Conservation (phyloP, 345 rosid species). For the Aquilaria yunnanensis region DNA sequence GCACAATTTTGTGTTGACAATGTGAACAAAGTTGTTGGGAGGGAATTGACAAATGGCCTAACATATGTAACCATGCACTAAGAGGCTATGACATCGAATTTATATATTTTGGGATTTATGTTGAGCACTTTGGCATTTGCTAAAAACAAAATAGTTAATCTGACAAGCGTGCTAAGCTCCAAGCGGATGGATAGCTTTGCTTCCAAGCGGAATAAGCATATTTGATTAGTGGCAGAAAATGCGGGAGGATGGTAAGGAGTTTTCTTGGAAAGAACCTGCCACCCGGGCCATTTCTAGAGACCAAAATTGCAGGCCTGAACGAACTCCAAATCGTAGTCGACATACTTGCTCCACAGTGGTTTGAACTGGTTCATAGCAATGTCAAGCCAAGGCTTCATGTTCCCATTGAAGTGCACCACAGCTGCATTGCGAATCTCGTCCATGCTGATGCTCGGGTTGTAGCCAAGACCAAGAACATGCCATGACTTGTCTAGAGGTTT, state of each 20-base stretch:
- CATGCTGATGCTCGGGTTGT: slow-evolving; percentile 90
- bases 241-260: neutral
- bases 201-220: slow-evolving; percentile 11
- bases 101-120: too few relatives aligned
- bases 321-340: slow-evolving; percentile 80
- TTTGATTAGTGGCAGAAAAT: slow-evolving; percentile 13
- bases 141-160: too few relatives aligned
- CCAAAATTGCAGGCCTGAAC: slow-evolving; percentile 96
- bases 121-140: too few relatives aligned
- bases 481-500: slow-evolving; percentile 93
- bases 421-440: slow-evolving; percentile 92
- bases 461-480: slow-evolving; percentile 96
- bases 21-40: too few relatives aligned
- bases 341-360: slow-evolving; percentile 84
- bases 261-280: neutral
- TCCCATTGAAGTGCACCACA: slow-evolving; percentile 92
- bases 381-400: slow-evolving; percentile 98
- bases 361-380: slow-evolving; percentile 94
- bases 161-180: slow-evolving; percentile 6
- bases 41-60: too few relatives aligned
- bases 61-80: too few relatives aligned
- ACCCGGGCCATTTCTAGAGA: slow-evolving; percentile 23
- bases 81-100: too few relatives aligned
- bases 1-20: too few relatives aligned
- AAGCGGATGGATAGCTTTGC: neutral